phyloP scores from a whole-genome alignment of 208 protist genomes.

The Crithidia fasciculata region DNA sequence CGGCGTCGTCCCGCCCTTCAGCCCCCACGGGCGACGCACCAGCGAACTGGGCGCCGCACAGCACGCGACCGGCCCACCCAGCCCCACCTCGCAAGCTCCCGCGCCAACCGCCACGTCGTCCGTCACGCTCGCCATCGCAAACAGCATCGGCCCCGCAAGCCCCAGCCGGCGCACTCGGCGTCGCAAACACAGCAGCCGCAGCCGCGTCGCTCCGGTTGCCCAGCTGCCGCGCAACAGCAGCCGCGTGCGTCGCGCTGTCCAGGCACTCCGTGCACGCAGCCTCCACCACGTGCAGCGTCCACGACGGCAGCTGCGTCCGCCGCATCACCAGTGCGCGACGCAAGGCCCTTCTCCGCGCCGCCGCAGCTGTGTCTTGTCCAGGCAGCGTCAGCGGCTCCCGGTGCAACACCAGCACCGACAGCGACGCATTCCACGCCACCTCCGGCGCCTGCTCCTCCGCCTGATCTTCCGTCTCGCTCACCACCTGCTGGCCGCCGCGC shows the following conservation, averaged over 20 bases:
- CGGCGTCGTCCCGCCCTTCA: conserved; percentile 15
- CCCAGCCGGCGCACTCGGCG: conserved; percentile 12
- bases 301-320: background rate
- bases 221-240: conserved; percentile 5
- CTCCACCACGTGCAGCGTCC: background rate
- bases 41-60: conserved; percentile 16
- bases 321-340: background rate
- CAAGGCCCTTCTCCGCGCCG: background rate
- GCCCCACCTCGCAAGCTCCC: conserved; percentile 17
- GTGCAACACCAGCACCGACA: background rate
- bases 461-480: too few species aligned
- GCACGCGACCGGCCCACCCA: conserved; percentile 10
- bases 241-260: conserved; percentile 8
- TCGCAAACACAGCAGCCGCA: conserved; percentile 8
- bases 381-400: background rate
- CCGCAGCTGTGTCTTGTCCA: background rate
- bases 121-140: conserved; percentile 28
- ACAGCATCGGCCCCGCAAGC: conserved; percentile 19
- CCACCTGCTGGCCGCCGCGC: too few species aligned
- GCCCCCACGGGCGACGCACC: conserved; percentile 2
- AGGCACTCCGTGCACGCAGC: conserved; percentile 1
- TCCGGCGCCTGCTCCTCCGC: background rate
- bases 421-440: background rate
- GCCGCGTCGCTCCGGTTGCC: background rate
- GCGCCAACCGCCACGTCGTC: conserved; percentile 17